Base-by-base conservation (phyloP, 129 eudicot genomes). In the Heracleum sosnowskyi region DNA sequence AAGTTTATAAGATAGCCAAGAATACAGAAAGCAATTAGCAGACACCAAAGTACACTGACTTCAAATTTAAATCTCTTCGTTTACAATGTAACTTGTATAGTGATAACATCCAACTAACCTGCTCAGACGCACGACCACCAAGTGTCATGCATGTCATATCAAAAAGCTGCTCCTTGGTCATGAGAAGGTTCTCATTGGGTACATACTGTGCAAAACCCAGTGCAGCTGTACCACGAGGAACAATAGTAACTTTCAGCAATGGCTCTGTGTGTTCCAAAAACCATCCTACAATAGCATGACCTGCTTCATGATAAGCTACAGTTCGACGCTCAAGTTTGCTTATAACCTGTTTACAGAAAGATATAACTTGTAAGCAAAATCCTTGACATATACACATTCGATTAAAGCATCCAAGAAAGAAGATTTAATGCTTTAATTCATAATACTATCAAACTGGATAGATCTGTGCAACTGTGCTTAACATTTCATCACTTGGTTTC, bases 141-240 rank as follows among this genome's bases (percentile, higher is more conserved):
- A 95, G 92, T 39, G 97, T 90, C 97, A 95, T 92, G 79, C 97
- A 91, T 63, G 97, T 91, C 94, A 91, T 86, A 78, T 91, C 98
- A 76, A 95, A 89, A 66, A 95, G 97, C 85, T 95, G 98, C 86
- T 91, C 97, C 70, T 92, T 91, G 60, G 97, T 91, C 98, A 95
- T 88, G 60, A 91, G 96, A 68, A 90, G 88, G 74, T 92, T 92
- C 79, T 95, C 98, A 69, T 89, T 95, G 3, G 97, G 97, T 12
- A 92, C 97, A 82, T 91, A 95, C 24, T 95, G 98, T 0, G 98
- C 97, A 87, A 95, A 91, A 16, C 97, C 97, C 68, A 91, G 89
- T n/a, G 97, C 97, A 8, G 97, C 97, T 29, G 96, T 91, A 33
- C 98, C 98, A 80, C 98, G 98, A 69, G 98, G 98, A 73, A 95